Conservation (phyloP, 331 rosid species). For the Dryas integrifolia region DNA sequence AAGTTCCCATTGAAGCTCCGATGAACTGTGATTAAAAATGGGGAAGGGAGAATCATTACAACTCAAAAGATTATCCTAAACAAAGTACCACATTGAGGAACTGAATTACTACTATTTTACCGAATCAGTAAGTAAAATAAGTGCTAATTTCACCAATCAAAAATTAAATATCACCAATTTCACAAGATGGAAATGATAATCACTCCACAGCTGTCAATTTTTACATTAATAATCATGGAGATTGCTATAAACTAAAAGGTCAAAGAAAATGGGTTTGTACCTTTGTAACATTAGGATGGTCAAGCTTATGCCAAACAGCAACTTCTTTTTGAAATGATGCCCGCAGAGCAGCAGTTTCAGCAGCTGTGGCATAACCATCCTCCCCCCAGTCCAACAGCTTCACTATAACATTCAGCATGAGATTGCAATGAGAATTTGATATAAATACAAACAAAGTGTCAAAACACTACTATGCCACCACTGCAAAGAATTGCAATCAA, state of each 20-base stretch:
- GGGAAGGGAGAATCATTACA: neutral
- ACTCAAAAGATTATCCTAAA: conserved; percentile 13
- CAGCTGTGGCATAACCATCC: conserved; percentile 55
- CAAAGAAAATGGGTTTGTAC: conserved; percentile 32
- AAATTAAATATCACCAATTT: neutral
- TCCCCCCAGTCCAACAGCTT: conserved; percentile 97
- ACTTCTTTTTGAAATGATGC: conserved; percentile 86
- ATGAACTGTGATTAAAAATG: conserved; percentile 54
- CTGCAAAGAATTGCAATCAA: neutral
- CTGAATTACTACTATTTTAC: neutral
- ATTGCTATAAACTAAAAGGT: conserved; percentile 16
- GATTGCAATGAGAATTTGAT: conserved; percentile 33
- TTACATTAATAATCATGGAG: conserved; percentile 8
- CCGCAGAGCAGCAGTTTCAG: conserved; percentile 70
- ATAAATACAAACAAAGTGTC: neutral
- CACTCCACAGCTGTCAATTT: conserved; percentile 10
- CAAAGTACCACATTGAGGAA: neutral
- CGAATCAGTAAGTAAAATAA: conserved; percentile 1
- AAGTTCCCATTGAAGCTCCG: conserved; percentile 88
- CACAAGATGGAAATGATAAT: conserved; percentile 10
- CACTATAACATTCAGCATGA: conserved; percentile 44
- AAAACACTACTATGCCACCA: neutral
- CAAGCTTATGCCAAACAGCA: conserved; percentile 86
- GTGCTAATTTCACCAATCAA: neutral
- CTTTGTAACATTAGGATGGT: conserved; percentile 85